These are phyloP conservation scores for Stromatinia cepivora DNA, from an alignment of 2,329 filamentous ascomycete genomes.

Conservation along the genomic window DNA sequence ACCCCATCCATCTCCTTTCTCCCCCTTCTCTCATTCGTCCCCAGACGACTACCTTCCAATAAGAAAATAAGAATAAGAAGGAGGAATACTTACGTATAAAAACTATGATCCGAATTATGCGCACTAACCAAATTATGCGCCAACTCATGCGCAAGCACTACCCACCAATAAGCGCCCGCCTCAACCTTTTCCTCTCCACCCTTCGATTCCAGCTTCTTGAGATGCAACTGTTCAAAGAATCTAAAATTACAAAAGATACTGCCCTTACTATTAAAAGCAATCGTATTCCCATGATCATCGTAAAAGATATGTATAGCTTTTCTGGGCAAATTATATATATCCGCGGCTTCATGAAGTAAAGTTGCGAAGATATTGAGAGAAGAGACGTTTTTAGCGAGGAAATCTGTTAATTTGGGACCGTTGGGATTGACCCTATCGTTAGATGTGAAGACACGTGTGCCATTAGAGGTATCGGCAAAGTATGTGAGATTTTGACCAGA, in stretches of 20 bases:
- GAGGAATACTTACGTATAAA: constrained; percentile 63
- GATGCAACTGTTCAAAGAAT: constrained; percentile 81
- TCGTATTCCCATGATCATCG: constrained; percentile 74
- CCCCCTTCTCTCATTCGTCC: background rate
- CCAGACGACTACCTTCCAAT: no score
- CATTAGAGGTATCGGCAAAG: constrained; percentile 66
- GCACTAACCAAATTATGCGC: constrained; percentile 85
- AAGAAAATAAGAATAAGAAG: background rate
- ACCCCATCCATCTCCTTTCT: background rate
- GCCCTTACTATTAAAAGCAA: constrained; percentile 87
- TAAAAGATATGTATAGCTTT: constrained; percentile 82
- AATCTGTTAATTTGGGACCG: constrained; percentile 52
- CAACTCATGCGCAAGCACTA: constrained; percentile 92
- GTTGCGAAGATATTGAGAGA: constrained; percentile 69
- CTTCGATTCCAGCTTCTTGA: constrained; percentile 47
- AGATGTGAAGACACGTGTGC: constrained; percentile 72
- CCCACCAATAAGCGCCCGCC: constrained; percentile 85
- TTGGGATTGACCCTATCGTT: constrained; percentile 49
- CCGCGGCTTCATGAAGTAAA: constrained; percentile 67
- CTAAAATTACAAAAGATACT: constrained; percentile 92
- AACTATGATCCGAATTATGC: constrained; percentile 79
- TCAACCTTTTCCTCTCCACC: constrained; percentile 57
- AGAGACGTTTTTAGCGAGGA: constrained; percentile 60
- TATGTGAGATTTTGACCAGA: constrained; percentile 72
- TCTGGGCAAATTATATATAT: constrained; percentile 69